A percentile compares a stretch with the other conserved stretches of the same genome.
These are phyloP conservation scores for Penicillium sp. DNA, from an alignment of 2,329 filamentous ascomycete species.

Conservation along the genomic window DNA sequence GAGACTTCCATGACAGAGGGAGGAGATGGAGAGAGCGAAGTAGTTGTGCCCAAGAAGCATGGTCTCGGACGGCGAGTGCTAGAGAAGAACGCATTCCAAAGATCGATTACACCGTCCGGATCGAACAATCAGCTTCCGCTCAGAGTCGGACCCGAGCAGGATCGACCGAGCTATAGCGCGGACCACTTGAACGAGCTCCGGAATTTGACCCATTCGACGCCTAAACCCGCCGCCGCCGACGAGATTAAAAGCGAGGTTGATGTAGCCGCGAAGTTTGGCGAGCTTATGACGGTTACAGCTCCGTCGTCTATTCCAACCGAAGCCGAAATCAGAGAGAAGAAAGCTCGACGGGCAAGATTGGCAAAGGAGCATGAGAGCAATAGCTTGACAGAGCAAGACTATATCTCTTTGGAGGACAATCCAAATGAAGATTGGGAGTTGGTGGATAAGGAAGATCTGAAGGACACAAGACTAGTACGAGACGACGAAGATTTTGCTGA, in stretches of 20 bases:
- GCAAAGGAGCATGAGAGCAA: conserved; percentile 64
- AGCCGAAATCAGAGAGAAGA: conserved; percentile 87
- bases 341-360: conserved; percentile 81
- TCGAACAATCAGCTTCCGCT: conserved; percentile 60
- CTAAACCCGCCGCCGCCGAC: conserved; percentile 55
- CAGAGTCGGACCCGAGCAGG: conserved; percentile 66
- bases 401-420: conserved; percentile 47
- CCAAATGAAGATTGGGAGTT: conserved; percentile 52
- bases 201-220: conserved; percentile 82
- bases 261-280: conserved; percentile 55
- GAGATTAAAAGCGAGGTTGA: conserved; percentile 60
- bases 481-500: conserved; percentile 94
- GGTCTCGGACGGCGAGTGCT: conserved; percentile 67
- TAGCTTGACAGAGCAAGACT: conserved; percentile 65
- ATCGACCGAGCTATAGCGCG: conserved; percentile 80
- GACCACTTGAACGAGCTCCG: conserved; percentile 86
- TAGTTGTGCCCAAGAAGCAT: conserved; percentile 64
- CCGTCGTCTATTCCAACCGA: conserved; percentile 72
- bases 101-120: conserved; percentile 52
- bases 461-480: conserved; percentile 73
- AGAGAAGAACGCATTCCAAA: conserved; percentile 70
- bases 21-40: conserved; percentile 58
- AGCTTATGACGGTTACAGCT: conserved; percentile 39
- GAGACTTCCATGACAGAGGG: conserved; percentile 60
- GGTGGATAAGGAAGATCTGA: conserved; percentile 65